phyloP scores from a whole-genome alignment of 225 moss, liverwort and hornwort species.

The Sphagnum contortum region DNA sequence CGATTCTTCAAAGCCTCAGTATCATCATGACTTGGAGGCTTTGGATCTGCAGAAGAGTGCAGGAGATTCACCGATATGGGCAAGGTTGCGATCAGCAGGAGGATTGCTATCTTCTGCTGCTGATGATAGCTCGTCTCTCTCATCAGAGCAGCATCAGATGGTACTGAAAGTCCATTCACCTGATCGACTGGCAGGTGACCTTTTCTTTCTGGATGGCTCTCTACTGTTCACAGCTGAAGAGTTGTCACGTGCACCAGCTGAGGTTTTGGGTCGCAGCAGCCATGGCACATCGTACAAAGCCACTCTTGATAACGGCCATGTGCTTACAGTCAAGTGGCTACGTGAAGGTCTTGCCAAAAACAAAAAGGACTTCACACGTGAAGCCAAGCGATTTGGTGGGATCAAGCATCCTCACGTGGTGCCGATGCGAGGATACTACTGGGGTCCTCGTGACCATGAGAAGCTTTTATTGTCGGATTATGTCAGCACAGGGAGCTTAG shows the following conservation, averaged over 20 bases:
- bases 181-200: slow-evolving; percentile 69
- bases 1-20: slow-evolving; percentile 28
- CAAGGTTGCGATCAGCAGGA: slow-evolving; percentile 26
- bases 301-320: slow-evolving; percentile 48
- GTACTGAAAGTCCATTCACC: slow-evolving; percentile 48
- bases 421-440: slow-evolving; percentile 71
- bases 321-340: slow-evolving; percentile 81
- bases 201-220: slow-evolving; percentile 73
- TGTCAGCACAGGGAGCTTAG: slow-evolving; percentile 62
- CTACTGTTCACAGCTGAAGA: slow-evolving; percentile 67
- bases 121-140: slow-evolving; percentile 18
- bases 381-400: slow-evolving; percentile 74
- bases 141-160: slow-evolving; percentile 37
- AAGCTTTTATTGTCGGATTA: slow-evolving; percentile 76
- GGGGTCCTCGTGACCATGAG: slow-evolving; percentile 86
- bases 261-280: slow-evolving; percentile 79
- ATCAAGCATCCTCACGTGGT: slow-evolving; percentile 78
- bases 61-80: slow-evolving; percentile 34
- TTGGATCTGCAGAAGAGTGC: slow-evolving; percentile 45
- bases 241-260: slow-evolving; percentile 75
- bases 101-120: slow-evolving; percentile 9
- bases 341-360: slow-evolving; percentile 63
- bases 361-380: slow-evolving; percentile 69
- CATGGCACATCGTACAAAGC: slow-evolving; percentile 87
- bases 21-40: slow-evolving; percentile 38